Base-by-base conservation (phyloP, 1,139 yeast species). In the Kurtzmaniella natalensis region DNA sequence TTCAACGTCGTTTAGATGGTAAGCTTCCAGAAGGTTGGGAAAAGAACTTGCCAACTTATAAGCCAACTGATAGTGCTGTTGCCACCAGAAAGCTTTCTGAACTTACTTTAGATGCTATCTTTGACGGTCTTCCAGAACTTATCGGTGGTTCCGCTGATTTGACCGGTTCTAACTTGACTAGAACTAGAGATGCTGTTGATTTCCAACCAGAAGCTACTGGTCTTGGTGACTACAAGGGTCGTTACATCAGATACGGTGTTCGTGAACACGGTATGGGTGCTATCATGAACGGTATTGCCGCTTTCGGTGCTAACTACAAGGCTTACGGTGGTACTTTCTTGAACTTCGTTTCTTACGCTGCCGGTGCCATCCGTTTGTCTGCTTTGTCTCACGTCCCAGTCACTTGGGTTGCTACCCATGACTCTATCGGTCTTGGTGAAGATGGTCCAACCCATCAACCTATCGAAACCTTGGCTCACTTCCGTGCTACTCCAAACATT, bases 401-500 rank as follows among this genome's bases (percentile, higher is more conserved):
- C 51, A 80, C 86, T 59, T 88, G 96, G 95, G 95, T 92, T 46
- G 97, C 97, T 44, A 92, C 98, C 48, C 98, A 92, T 70, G 98
- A 92, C 70, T 92, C 98, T 37, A 92, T 92, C 58, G 98, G 98
- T 70, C 78, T 92, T 51, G 98, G 98, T 72, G 98, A 92, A 76
- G 98, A 92, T 61, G 98, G 98, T 60, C 98, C 98, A 64, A 92
- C 98, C 60, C 98, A 92, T 70, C 98, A 92, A 76, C 99, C 99
- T 66, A 87, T 92, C 55, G 99, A 92, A 78, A 92, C 98, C 44
- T 72, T 92, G 61, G 95, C 97, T 43, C 98, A 92, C 69, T 80
- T 94, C 70, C 87, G 99, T 77, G 96, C 98, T 48, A 62, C 78
- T 54, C 99, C 99, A 71, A 94, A 94, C 76, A 57, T 80, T 53